A percentile compares a stretch with the other conserved stretches of the same genome.
These are phyloP conservation scores for Coemansia sp. DNA, from an alignment of 192 early-diverging fungal species.

Conservation along the genomic window DNA sequence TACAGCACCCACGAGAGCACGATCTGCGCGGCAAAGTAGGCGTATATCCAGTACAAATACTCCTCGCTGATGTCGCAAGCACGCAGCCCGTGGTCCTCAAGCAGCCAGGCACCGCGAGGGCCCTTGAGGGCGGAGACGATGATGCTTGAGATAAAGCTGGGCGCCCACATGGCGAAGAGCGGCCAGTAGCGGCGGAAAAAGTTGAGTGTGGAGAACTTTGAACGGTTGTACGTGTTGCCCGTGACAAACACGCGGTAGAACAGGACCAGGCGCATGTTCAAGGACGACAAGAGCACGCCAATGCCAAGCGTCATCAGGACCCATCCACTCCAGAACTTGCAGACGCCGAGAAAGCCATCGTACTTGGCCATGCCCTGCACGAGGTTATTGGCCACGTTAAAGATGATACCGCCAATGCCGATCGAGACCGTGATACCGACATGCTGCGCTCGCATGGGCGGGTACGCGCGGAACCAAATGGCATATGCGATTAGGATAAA, in stretches of 20 bases:
- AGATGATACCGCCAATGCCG: slow-evolving; percentile 37
- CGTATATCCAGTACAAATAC: slow-evolving; percentile 42
- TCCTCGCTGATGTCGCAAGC: slow-evolving; percentile 43
- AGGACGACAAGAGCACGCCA: slow-evolving; percentile 18
- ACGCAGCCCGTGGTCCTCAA: slow-evolving; percentile 38
- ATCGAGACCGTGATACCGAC: slow-evolving; percentile 38
- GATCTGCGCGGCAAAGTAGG: slow-evolving; percentile 36
- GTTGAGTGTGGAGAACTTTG: slow-evolving; percentile 12
- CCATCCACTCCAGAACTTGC: slow-evolving; percentile 41
- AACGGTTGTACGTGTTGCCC: slow-evolving; percentile 22
- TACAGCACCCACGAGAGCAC: slow-evolving; percentile 41
- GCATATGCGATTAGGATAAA: slow-evolving; percentile 36
- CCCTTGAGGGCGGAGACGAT: slow-evolving; percentile 25
- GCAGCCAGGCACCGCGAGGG: slow-evolving; percentile 40
- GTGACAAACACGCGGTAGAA: slow-evolving; percentile 45
- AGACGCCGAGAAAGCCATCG: slow-evolving; percentile 30
- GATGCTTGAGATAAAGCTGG: slow-evolving; percentile 29
- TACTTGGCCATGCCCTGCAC: slow-evolving; percentile 45
- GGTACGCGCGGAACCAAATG: slow-evolving; percentile 29
- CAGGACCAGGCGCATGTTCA: slow-evolving; percentile 41
- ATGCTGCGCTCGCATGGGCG: slow-evolving; percentile 47
- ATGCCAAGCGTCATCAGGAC: slow-evolving; percentile 34
- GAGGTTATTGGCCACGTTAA: slow-evolving; percentile 41
- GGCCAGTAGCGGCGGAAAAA: slow-evolving; percentile 45
- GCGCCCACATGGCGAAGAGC: slow-evolving; percentile 33